Evolutionary conservation across 257 asterid species (phyloP).

Genomic region (Rauvolfia tetraphylla): DNA sequence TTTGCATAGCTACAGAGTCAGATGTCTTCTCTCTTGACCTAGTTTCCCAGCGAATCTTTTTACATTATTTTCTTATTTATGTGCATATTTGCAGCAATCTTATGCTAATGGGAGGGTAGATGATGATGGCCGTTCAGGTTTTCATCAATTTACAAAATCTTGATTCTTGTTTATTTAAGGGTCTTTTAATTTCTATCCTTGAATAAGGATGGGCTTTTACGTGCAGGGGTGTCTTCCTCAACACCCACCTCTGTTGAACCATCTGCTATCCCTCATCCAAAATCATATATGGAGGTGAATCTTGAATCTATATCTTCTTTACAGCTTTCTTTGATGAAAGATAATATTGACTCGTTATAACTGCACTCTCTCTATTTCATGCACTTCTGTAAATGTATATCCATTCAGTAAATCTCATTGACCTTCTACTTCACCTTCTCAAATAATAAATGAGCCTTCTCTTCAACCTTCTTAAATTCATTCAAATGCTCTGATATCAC

Average conservation of each 20-base stretch:
- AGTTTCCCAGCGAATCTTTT: conserved; percentile 2
- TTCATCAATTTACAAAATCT: conserved; percentile 17
- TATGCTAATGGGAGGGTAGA: conserved; percentile 67
- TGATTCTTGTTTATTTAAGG: conserved; percentile 7
- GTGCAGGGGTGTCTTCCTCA: conserved; percentile 66
- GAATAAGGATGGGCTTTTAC: conserved; percentile 19
- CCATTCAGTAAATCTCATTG: background rate
- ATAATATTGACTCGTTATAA: background rate
- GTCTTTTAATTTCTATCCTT: conserved; percentile 1
- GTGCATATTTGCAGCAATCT: conserved; percentile 51
- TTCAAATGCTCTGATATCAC: background rate
- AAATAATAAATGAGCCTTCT: background rate
- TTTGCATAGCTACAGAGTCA: background rate
- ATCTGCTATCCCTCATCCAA: conserved; percentile 68
- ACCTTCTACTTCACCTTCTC: background rate
- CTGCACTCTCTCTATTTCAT: background rate
- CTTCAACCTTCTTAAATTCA: background rate
- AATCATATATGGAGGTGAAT: conserved; percentile 85
- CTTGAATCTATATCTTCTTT: conserved; percentile 3
- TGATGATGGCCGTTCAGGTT: conserved; percentile 61
- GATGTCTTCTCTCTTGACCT: background rate
- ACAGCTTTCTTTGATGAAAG: background rate
- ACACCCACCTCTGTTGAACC: conserved; percentile 69
- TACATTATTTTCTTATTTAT: conserved; percentile 18
- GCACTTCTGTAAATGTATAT: background rate